Percentiles rank a stretch among this genome's conserved stretches.
Evolutionary conservation across 495 filamentous ascomycete species (phyloP).

Genomic region (Hypoxylon trugodes): DNA sequence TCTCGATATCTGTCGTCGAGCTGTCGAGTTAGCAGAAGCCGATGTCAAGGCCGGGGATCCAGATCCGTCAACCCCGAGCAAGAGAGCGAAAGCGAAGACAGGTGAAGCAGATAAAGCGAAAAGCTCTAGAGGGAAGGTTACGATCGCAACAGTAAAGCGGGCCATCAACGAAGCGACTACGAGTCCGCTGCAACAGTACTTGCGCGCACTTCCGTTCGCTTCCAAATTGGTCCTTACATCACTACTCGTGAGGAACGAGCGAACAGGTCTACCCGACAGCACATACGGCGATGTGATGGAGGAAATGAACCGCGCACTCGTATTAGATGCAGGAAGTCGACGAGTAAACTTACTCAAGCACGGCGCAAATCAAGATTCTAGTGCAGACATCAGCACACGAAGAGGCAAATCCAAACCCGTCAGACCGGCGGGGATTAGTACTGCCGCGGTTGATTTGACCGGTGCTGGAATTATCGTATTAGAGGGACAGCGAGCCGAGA

Average conservation of each 20-base stretch:
- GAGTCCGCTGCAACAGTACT: constrained; percentile 86
- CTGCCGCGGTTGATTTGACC: constrained; percentile 79
- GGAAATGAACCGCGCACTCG: constrained; percentile 78
- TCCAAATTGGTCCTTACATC: constrained; percentile 87
- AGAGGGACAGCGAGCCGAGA: constrained; percentile 78
- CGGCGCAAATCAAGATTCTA: constrained; percentile 2
- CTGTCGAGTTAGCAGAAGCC: constrained; percentile 93
- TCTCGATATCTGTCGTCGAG: constrained; percentile 93
- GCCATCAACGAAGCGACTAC: constrained; percentile 95
- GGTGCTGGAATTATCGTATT: constrained; percentile 88
- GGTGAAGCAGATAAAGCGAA: constrained; percentile 30
- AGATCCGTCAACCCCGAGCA: constrained; percentile 54
- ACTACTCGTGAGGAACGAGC: constrained; percentile 75
- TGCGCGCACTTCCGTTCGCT: constrained; percentile 80
- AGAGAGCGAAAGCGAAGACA: constrained; percentile 33
- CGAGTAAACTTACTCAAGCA: constrained; percentile 43
- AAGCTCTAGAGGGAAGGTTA: constrained; percentile 66
- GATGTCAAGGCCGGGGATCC: constrained; percentile 55
- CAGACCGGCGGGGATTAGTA: constrained; percentile 71
- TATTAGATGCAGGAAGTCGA: constrained; percentile 65
- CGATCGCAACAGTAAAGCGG: constrained; percentile 89
- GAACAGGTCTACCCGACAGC: constrained; percentile 87
- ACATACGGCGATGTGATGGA: constrained; percentile 90
- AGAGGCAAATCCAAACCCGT: constrained; percentile 13
- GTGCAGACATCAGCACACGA: not conserved